A percentile compares a stretch with the other conserved stretches of the same genome.
Evolutionary conservation across 352 stramenopile genomes (phyloP).

Genomic region (Pythium chondricola): DNA sequence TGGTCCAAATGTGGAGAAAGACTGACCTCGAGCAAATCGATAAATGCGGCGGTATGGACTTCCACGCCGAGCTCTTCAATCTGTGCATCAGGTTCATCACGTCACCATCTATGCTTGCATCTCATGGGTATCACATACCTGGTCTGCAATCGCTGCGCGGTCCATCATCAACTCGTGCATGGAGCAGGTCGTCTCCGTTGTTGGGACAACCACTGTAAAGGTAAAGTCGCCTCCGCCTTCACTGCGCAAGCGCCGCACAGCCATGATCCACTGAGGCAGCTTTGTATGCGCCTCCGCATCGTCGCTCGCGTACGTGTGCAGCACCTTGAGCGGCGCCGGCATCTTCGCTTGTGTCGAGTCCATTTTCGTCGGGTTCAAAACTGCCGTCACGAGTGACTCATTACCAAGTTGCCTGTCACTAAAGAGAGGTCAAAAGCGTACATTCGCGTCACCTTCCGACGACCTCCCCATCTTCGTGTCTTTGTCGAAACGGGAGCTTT

Average conservation of each 20-base stretch:
- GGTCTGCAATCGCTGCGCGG: conserved; percentile 20
- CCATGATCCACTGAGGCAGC: conserved; percentile 34
- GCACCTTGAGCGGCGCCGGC: background rate
- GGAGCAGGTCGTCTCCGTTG: background rate
- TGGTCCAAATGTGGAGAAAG: background rate
- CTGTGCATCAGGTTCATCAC: too few species aligned
- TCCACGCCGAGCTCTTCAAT: conserved; percentile 58
- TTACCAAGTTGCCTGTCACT: background rate
- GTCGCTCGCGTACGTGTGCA: conserved; percentile 34
- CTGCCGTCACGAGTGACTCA: conserved; percentile 3
- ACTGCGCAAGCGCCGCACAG: conserved; percentile 13
- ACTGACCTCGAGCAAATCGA: conserved; percentile 29
- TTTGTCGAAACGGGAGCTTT: background rate
- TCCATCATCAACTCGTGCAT: conserved; percentile 36
- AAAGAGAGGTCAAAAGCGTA: background rate
- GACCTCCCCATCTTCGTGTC: conserved; percentile 3
- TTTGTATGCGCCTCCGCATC: background rate
- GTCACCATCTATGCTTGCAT: too few species aligned
- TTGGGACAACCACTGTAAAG: conserved; percentile 28
- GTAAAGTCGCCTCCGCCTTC: conserved; percentile 10
- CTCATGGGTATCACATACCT: conserved; percentile 28
- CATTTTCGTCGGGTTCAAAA: too few species aligned
- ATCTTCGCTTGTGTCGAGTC: background rate
- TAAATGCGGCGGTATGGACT: conserved; percentile 27
- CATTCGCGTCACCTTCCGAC: conserved; percentile 13